Evolutionary conservation across 2,329 filamentous ascomycete genomes (phyloP).

Genomic region (Pseudogymnoascus sp.): DNA sequence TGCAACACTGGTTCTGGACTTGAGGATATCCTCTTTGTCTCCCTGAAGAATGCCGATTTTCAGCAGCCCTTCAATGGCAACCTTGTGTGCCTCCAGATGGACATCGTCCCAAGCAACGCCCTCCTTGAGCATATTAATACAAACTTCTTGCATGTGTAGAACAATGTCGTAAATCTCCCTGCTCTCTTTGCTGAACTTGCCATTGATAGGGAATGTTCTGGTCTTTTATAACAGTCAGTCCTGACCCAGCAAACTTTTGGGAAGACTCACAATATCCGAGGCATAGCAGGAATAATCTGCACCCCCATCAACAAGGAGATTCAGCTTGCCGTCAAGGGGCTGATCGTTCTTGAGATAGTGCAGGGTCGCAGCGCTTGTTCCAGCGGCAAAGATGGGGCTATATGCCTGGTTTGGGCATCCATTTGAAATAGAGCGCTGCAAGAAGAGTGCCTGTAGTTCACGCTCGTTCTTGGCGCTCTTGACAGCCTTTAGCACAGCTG

Average conservation of each 20-base stretch:
- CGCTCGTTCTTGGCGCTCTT: conserved; percentile 63
- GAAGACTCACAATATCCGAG: conserved; percentile 48
- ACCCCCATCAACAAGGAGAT: conserved; percentile 78
- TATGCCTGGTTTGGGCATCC: conserved; percentile 81
- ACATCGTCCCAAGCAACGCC: conserved; percentile 75
- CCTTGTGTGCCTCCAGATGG: conserved; percentile 68
- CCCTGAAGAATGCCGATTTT: conserved; percentile 65
- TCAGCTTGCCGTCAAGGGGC: conserved; percentile 59
- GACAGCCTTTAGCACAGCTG: conserved; percentile 51
- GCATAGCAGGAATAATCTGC: conserved; percentile 67
- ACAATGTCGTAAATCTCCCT: conserved; percentile 75
- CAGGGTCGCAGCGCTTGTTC: conserved; percentile 71
- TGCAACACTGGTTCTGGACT: conserved; percentile 70
- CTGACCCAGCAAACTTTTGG: neutral
- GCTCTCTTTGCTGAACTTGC: conserved; percentile 60
- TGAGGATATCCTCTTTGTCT: conserved; percentile 62
- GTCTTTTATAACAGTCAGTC: conserved; percentile 56
- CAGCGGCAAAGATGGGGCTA: conserved; percentile 73
- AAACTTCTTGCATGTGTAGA: conserved; percentile 75
- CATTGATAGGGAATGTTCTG: conserved; percentile 74
- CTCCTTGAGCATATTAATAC: conserved; percentile 61
- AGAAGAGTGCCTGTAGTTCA: conserved; percentile 73
- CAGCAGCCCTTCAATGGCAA: conserved; percentile 73
- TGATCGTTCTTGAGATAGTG: conserved; percentile 80
- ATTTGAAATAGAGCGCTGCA: conserved; percentile 64